phyloP scores from a whole-genome alignment of 495 filamentous ascomycete genomes.

The Neurospora tetraspora region DNA sequence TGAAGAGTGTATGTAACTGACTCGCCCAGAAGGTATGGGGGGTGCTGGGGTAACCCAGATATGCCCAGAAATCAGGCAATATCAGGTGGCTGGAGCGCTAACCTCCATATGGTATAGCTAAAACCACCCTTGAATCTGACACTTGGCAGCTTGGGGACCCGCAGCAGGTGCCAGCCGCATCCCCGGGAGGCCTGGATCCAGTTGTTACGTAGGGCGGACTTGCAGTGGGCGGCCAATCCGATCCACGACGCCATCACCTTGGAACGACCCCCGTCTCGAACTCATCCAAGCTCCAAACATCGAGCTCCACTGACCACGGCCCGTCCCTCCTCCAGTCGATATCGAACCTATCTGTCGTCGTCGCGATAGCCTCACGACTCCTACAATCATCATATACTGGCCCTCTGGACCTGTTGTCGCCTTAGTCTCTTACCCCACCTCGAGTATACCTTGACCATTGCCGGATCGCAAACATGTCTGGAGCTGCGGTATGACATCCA shows the following conservation, averaged over 20 bases:
- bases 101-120: too few relatives aligned
- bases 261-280: neutral
- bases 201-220: neutral
- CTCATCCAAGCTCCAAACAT: neutral
- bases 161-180: neutral
- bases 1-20: too few relatives aligned
- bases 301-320: neutral
- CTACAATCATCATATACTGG: too few relatives aligned
- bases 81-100: too few relatives aligned
- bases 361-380: neutral
- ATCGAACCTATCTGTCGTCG: neutral
- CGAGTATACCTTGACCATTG: neutral
- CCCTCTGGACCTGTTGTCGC: neutral
- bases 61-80: too few relatives aligned
- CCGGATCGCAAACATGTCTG: constrained; percentile 41
- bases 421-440: neutral
- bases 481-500: constrained; percentile 41
- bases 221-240: neutral
- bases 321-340: neutral
- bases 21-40: too few relatives aligned
- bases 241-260: neutral
- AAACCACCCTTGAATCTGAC: too few relatives aligned
- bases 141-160: neutral
- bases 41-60: too few relatives aligned
- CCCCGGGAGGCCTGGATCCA: neutral